Evolutionary conservation across 2,329 filamentous ascomycete species (phyloP).

Genomic region (Botrytis galanthina): DNA sequence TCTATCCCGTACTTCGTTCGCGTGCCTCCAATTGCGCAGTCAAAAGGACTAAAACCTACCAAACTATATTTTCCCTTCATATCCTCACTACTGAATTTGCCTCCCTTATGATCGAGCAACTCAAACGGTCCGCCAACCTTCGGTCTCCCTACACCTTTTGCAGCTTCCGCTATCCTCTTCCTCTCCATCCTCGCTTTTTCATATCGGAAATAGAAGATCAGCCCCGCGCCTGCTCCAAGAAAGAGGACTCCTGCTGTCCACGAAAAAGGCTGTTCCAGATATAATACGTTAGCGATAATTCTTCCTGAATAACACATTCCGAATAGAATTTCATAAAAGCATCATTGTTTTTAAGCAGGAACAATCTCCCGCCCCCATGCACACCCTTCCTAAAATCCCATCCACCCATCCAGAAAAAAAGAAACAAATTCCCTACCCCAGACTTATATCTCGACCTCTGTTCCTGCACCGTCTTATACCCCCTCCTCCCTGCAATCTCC

Average conservation of each 20-base stretch:
- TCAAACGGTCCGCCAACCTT: constrained; percentile 89
- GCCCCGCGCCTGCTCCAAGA: constrained; percentile 69
- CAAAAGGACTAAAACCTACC: constrained; percentile 48
- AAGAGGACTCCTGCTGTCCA: constrained; percentile 89
- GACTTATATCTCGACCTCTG: constrained; percentile 35
- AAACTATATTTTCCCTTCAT: constrained; percentile 83
- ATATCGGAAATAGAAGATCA: constrained; percentile 88
- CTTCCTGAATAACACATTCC: no score
- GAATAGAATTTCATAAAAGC: not conserved
- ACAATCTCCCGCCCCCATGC: not conserved
- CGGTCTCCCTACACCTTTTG: constrained; percentile 87
- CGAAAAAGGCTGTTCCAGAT: constrained; percentile 71
- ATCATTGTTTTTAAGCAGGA: not conserved
- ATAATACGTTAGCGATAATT: not conserved
- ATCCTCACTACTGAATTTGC: constrained; percentile 72
- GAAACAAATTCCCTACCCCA: constrained; percentile 30
- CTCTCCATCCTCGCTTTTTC: constrained; percentile 92
- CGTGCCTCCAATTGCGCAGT: no score
- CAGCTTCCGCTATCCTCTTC: constrained; percentile 83
- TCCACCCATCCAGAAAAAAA: not conserved
- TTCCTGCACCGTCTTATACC: constrained; percentile 39
- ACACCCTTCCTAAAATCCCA: not conserved
- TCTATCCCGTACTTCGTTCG: no score
- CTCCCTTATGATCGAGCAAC: constrained; percentile 78
- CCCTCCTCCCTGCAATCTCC: not conserved